These are phyloP conservation scores for Xanthoceras sorbifolium DNA, from an alignment of 345 rosid species.

Conservation along the genomic window DNA sequence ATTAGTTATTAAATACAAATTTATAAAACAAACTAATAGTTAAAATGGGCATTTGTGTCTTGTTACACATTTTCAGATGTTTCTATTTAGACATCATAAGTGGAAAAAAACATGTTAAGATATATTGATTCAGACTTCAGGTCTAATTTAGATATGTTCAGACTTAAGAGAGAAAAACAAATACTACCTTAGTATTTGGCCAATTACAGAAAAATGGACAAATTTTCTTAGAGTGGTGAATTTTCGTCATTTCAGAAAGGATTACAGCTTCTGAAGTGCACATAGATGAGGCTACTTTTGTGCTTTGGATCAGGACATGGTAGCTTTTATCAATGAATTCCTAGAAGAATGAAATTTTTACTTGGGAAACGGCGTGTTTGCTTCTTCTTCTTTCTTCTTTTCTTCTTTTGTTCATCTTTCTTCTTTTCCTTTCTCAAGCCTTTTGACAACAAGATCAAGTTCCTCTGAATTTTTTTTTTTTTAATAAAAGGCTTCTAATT, in stretches of 20 bases:
- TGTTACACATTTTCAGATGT: too few species aligned
- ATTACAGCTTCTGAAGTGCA: neutral
- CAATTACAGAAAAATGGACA: neutral
- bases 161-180: too few species aligned
- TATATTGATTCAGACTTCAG: too few species aligned
- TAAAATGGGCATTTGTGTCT: too few species aligned
- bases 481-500: too few species aligned
- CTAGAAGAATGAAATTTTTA: neutral
- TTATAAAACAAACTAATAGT: too few species aligned
- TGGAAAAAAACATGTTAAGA: too few species aligned
- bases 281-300: neutral
- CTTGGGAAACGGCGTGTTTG: neutral
- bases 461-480: too few species aligned
- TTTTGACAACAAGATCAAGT: neutral
- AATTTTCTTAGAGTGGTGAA: neutral
- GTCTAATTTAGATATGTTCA: too few species aligned
- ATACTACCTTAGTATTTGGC: neutral
- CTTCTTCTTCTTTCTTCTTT: neutral
- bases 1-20: too few species aligned
- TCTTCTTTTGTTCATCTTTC: neutral
- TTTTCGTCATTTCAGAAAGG: neutral
- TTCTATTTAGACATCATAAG: too few species aligned
- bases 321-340: neutral
- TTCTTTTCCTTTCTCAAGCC: too few species aligned
- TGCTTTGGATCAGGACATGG: neutral